Conservation (phyloP, 108 stramenopile genomes). For the Chaetoceros tenuissimus region DNA sequence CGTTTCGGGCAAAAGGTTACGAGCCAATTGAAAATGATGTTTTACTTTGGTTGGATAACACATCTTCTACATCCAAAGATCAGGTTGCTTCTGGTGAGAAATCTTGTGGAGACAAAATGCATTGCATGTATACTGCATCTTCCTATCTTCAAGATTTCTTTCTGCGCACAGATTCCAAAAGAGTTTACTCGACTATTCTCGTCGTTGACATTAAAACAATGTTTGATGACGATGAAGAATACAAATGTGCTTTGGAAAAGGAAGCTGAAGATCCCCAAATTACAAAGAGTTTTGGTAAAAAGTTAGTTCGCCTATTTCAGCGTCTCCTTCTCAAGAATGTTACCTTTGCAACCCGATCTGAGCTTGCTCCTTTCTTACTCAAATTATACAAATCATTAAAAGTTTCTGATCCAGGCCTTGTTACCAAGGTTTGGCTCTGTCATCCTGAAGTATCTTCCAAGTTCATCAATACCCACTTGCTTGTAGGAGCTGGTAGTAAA, state of each 20-base stretch:
- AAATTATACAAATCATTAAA: conserved; percentile 18
- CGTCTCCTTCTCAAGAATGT: conserved; percentile 19
- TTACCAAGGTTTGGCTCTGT: conserved; percentile 9
- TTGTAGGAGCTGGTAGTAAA: too few relatives aligned
- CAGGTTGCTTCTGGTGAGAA: neutral
- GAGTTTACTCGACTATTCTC: conserved; percentile 14
- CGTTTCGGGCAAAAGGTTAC: conserved; percentile 13
- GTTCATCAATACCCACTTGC: conserved; percentile 23
- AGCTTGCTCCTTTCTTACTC: conserved; percentile 20
- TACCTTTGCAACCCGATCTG: conserved; percentile 20
- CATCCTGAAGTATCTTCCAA: conserved; percentile 17
- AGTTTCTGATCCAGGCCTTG: conserved; percentile 4
- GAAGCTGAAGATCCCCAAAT: conserved; percentile 19
- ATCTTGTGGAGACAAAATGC: conserved; percentile 3
- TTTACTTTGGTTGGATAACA: conserved; percentile 13
- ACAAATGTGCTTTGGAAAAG: conserved; percentile 8
- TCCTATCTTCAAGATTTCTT: conserved; percentile 18
- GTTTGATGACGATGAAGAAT: conserved; percentile 13
- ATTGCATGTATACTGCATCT: conserved; percentile 28
- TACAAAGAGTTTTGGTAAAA: conserved; percentile 26
- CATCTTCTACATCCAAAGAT: conserved; percentile 8
- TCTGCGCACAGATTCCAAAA: conserved; percentile 4
- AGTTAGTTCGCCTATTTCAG: conserved; percentile 27
- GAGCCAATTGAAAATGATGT: conserved; percentile 18
- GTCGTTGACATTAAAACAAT: conserved; percentile 28